A percentile compares a stretch with the other conserved stretches of the same genome.
phyloP scores from a whole-genome alignment of 495 filamentous ascomycete species.

The Penicillium diatomitis region DNA sequence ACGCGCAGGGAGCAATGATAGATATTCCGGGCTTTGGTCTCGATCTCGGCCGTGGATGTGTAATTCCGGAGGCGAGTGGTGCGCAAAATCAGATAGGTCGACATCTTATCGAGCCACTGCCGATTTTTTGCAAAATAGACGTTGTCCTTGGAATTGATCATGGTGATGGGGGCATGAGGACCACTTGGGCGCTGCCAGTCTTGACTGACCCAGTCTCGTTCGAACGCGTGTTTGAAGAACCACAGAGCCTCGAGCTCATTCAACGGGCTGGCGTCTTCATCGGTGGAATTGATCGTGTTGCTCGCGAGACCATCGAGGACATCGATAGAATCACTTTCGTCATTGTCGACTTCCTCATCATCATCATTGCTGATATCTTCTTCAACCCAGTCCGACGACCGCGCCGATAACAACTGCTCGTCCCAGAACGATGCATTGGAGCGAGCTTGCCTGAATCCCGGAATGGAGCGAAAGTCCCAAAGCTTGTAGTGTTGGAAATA shows the following conservation, averaged over 20 bases:
- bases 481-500: slow-evolving; percentile 59
- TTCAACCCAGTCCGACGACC: slow-evolving; percentile 26
- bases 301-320: neutral
- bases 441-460: slow-evolving; percentile 10
- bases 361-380: slow-evolving; percentile 1
- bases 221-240: slow-evolving; percentile 29
- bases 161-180: slow-evolving; percentile 32
- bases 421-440: slow-evolving; percentile 16
- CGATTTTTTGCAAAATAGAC: slow-evolving; percentile 47
- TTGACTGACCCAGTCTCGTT: slow-evolving; percentile 48
- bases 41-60: slow-evolving; percentile 58
- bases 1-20: slow-evolving; percentile 56
- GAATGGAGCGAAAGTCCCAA: slow-evolving; percentile 53
- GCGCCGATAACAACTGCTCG: slow-evolving; percentile 28
- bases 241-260: slow-evolving; percentile 10
- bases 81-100: slow-evolving; percentile 53
- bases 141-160: slow-evolving; percentile 57
- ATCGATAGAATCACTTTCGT: slow-evolving; percentile 18
- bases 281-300: too few relatives aligned
- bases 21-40: slow-evolving; percentile 43
- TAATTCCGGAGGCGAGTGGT: slow-evolving; percentile 46
- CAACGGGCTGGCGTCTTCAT: too few relatives aligned
- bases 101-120: slow-evolving; percentile 8
- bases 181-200: slow-evolving; percentile 47
- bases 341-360: slow-evolving; percentile 26